These are phyloP conservation scores for Kodamaea leandrae DNA, from an alignment of 805 yeast genomes.

Conservation along the genomic window DNA sequence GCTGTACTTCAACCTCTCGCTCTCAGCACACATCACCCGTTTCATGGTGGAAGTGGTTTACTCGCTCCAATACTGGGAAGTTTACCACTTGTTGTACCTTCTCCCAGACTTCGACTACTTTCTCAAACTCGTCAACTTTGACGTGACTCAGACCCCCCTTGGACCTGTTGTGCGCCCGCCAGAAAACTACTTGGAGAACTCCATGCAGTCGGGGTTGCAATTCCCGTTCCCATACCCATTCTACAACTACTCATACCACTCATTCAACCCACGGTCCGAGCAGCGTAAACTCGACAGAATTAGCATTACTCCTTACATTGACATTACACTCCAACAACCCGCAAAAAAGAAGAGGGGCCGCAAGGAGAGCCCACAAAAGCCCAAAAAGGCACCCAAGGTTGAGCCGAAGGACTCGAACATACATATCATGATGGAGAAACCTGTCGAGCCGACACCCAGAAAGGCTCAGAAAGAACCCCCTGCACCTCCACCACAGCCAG, in stretches of 20 bases:
- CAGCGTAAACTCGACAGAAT: conserved; percentile 26
- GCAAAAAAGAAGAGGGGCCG: conserved; percentile 1
- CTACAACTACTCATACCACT: conserved; percentile 43
- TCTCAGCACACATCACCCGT: conserved; percentile 40
- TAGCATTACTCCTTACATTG: conserved; percentile 35
- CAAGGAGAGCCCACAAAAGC: conserved; percentile 1
- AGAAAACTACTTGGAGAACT: conserved; percentile 31
- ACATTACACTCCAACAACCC: conserved; percentile 33
- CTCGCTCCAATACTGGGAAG: conserved; percentile 43
- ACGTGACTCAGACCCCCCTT: conserved; percentile 32
- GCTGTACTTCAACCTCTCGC: conserved; percentile 35
- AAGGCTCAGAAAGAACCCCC: too few species aligned
- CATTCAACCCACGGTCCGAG: conserved; percentile 26
- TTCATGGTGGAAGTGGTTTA: conserved; percentile 39
- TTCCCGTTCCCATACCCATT: conserved; percentile 47
- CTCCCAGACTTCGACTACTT: conserved; percentile 34
- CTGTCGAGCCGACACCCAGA: too few species aligned
- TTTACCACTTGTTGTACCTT: conserved; percentile 36
- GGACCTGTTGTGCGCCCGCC: conserved; percentile 43
- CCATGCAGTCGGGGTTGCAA: conserved; percentile 40
- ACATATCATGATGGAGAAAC: background rate
- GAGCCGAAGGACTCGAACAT: background rate
- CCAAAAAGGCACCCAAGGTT: background rate
- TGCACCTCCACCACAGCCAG: too few species aligned
- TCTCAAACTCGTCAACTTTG: conserved; percentile 34